These are phyloP conservation scores for Ceratocystis eucalypticola DNA, from an alignment of 2,329 filamentous ascomycete species.

Conservation along the genomic window DNA sequence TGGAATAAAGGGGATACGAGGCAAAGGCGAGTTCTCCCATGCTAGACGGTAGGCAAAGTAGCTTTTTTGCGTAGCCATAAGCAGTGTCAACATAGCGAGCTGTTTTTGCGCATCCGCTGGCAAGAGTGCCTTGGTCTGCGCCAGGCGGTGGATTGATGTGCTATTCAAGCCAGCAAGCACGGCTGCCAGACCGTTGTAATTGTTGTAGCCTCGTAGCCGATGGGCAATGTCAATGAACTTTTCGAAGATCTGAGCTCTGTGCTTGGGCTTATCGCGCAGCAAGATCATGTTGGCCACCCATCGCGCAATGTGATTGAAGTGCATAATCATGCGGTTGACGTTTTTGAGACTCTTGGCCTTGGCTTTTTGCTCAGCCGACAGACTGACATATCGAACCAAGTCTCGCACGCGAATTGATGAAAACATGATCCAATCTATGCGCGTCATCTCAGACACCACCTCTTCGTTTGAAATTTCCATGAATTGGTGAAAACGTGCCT, in stretches of 20 bases:
- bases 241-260: slow-evolving; percentile 78
- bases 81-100: slow-evolving; percentile 73
- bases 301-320: slow-evolving; percentile 75
- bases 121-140: slow-evolving; percentile 65
- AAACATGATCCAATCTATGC: slow-evolving; percentile 98
- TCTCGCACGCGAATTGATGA: slow-evolving; percentile 87
- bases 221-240: slow-evolving; percentile 88
- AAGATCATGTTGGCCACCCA: slow-evolving; percentile 77
- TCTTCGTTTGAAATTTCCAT: slow-evolving; percentile 77
- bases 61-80: slow-evolving; percentile 88
- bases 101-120: slow-evolving; percentile 60
- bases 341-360: slow-evolving; percentile 66
- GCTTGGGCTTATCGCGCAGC: slow-evolving; percentile 88
- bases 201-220: slow-evolving; percentile 81
- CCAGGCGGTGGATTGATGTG: slow-evolving; percentile 69
- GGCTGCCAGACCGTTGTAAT: slow-evolving; percentile 93
- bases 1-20: slow-evolving; percentile 86
- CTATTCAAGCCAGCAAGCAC: slow-evolving; percentile 86
- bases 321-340: slow-evolving; percentile 85
- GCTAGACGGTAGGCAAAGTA: slow-evolving; percentile 93
- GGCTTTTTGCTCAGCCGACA: slow-evolving; percentile 57
- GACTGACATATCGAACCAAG: slow-evolving; percentile 77
- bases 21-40: slow-evolving; percentile 86
- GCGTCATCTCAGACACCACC: slow-evolving; percentile 79
- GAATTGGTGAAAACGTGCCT: slow-evolving; percentile 77